Evolutionary conservation across 306 rosid genomes (phyloP), one percentile per base, ranked within the genome.

Genomic region (Benincasa hispida): DNA sequence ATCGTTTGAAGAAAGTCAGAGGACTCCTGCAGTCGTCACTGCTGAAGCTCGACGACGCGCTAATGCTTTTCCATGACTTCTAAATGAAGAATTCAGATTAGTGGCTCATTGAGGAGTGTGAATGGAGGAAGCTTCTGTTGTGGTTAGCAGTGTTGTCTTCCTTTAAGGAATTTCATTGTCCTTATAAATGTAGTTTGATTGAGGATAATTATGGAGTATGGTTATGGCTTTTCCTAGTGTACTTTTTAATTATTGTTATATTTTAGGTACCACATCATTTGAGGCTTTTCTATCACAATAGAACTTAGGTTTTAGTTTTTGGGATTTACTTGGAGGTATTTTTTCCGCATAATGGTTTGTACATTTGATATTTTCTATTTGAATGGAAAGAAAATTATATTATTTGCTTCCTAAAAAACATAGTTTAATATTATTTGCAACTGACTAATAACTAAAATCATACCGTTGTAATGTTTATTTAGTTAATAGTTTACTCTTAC

Each of bases 21-120:
- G 37, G 78, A 10, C 84, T 88, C 60, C 81, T 94, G 47, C 87
- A 83, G 54, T 84, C 91, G 41, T 88, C 96, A 4, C 77, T 91
- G 67, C 48, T 90, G 90, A 90, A 90, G 81, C 92, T 94, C 42
- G 98, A 90, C 37, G 97, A 91, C 70, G n/a, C n/a, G 41, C 58
- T 91, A 21, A n/a, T n/a, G 98, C 97, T 90, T 83, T 94, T 94
- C 88, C 95, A 89, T 85, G 89, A 93, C 82, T 91, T 93, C 78
- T 91, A 85, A 91, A 42, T n/a, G n/a, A n/a, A n/a, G n/a, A n/a
- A 45, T 21, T 51, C 28, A 67, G 25, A 22, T 74, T 6, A 18
- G 50, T 35, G 3, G 63, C 11, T n/a, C n/a, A 1, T 51, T 28
- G 77, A 54, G 55, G n/a, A 73, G 30, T 74, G 58, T 18, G 32